Evolutionary conservation across 768 basidiomycete genomes (phyloP).

Genomic region (Lactarius vividus): DNA sequence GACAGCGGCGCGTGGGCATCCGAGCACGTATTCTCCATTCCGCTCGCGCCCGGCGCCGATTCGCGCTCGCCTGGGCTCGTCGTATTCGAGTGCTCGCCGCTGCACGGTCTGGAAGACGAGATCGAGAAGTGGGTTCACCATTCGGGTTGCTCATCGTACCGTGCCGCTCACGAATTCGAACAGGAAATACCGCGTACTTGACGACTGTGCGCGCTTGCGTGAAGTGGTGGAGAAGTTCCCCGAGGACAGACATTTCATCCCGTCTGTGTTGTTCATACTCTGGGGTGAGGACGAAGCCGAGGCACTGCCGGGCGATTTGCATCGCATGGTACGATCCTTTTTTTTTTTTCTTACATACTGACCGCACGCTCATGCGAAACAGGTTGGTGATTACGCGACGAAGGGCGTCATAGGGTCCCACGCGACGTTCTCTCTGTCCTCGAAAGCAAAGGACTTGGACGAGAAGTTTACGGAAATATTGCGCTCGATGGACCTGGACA

Average conservation of each 20-base stretch:
- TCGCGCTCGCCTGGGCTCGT: slow-evolving; percentile 54
- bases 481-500: slow-evolving; percentile 47
- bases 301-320: slow-evolving; percentile 47
- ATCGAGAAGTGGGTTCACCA: slow-evolving; percentile 53
- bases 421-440: slow-evolving; percentile 49
- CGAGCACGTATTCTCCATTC: slow-evolving; percentile 61
- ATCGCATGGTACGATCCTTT: slow-evolving; percentile 51
- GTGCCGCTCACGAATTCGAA: not conserved
- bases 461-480: slow-evolving; percentile 48
- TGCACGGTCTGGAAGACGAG: slow-evolving; percentile 60
- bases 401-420: slow-evolving; percentile 43
- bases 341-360: not conserved
- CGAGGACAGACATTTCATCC: slow-evolving; percentile 54
- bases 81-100: slow-evolving; percentile 72
- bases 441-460: slow-evolving; percentile 56
- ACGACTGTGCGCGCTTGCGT: slow-evolving; percentile 69
- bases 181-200: slow-evolving; percentile 69
- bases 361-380: slow-evolving; percentile 8
- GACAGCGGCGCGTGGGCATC: slow-evolving; percentile 59
- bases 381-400: slow-evolving; percentile 51
- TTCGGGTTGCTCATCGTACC: no score
- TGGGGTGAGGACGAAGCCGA: slow-evolving; percentile 53
- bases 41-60: slow-evolving; percentile 36
- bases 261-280: slow-evolving; percentile 57
- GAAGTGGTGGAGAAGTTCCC: slow-evolving; percentile 59